Conservation (phyloP, 495 filamentous ascomycete species). For the Pyronema domesticum region DNA sequence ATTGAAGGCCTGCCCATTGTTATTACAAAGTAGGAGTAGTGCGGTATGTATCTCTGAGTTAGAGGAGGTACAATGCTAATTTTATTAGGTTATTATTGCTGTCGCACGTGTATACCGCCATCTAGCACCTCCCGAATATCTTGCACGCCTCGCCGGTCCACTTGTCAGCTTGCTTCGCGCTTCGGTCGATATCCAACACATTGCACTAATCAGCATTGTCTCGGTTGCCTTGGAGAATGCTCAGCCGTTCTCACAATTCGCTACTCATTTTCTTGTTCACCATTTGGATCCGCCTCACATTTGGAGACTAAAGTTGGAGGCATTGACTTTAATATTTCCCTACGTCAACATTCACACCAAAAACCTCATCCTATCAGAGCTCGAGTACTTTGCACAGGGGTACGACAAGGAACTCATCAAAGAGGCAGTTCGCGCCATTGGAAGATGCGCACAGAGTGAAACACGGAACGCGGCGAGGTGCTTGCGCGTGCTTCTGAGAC, state of each 20-base stretch:
- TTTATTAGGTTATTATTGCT: conserved; percentile 47
- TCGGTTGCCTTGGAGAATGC: conserved; percentile 60
- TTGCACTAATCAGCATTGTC: conserved; percentile 86
- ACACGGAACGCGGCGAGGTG: conserved; percentile 52
- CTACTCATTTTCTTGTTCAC: conserved; percentile 71
- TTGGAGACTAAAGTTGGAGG: conserved; percentile 78
- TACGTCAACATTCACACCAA: conserved; percentile 57
- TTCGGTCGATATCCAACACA: conserved; percentile 67
- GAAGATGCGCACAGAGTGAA: conserved; percentile 72
- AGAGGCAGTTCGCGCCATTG: conserved; percentile 80
- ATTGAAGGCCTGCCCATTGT: conserved; percentile 55
- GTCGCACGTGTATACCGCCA: conserved; percentile 71
- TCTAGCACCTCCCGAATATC: conserved; percentile 57
- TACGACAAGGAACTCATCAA: conserved; percentile 59
- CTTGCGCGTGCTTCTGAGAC: conserved; percentile 58
- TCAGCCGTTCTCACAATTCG: conserved; percentile 61
- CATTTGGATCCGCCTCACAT: conserved; percentile 64
- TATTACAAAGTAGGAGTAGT: conserved; percentile 84
- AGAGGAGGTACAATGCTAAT: neutral
- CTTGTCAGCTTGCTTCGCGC: conserved; percentile 69
- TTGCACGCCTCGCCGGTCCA: conserved; percentile 55
- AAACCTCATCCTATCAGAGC: conserved; percentile 70
- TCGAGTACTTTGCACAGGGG: conserved; percentile 76
- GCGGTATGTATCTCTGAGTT: conserved; percentile 31
- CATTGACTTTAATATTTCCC: conserved; percentile 77